Evolutionary conservation across 2,329 filamentous ascomycete genomes (phyloP).

Genomic region (Talaromyces rugulosus): DNA sequence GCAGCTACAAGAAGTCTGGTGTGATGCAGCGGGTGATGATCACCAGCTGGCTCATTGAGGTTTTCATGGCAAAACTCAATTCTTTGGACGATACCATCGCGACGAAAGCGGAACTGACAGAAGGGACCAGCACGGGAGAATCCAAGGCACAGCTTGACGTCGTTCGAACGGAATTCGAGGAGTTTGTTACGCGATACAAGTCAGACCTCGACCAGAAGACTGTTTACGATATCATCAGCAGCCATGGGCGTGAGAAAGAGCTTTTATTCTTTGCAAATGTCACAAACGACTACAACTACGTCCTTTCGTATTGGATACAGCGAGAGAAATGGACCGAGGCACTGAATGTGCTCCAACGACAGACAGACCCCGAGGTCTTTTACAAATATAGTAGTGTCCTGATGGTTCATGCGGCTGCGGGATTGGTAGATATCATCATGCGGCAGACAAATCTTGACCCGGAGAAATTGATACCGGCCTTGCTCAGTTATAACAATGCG

Average conservation of each 20-base stretch:
- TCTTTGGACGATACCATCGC: constrained; percentile 90
- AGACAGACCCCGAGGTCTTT: constrained; percentile 88
- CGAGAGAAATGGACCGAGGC: constrained; percentile 88
- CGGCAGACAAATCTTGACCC: constrained; percentile 80
- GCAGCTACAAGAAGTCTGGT: constrained; percentile 73
- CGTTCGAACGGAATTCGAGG: constrained; percentile 76
- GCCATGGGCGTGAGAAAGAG: constrained; percentile 90
- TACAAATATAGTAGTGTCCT: constrained; percentile 97
- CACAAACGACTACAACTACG: constrained; percentile 88
- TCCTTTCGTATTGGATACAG: constrained; percentile 95
- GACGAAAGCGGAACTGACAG: constrained; percentile 76
- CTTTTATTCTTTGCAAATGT: constrained; percentile 85
- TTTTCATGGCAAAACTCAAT: constrained; percentile 97
- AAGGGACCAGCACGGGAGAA: constrained; percentile 66
- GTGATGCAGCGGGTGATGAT: constrained; percentile 95
- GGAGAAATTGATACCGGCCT: constrained; percentile 82
- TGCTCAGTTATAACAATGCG: constrained; percentile 84
- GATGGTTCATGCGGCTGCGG: constrained; percentile 80
- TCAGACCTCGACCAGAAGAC: constrained; percentile 84
- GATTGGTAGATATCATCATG: constrained; percentile 94
- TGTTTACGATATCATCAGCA: constrained; percentile 92
- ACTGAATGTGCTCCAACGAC: constrained; percentile 82
- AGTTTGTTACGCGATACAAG: constrained; percentile 83
- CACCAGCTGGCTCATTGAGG: constrained; percentile 87
- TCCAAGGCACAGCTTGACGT: constrained; percentile 63